These are phyloP conservation scores for Thelonectria blattea DNA, from an alignment of 2,329 filamentous ascomycete genomes.

Conservation along the genomic window DNA sequence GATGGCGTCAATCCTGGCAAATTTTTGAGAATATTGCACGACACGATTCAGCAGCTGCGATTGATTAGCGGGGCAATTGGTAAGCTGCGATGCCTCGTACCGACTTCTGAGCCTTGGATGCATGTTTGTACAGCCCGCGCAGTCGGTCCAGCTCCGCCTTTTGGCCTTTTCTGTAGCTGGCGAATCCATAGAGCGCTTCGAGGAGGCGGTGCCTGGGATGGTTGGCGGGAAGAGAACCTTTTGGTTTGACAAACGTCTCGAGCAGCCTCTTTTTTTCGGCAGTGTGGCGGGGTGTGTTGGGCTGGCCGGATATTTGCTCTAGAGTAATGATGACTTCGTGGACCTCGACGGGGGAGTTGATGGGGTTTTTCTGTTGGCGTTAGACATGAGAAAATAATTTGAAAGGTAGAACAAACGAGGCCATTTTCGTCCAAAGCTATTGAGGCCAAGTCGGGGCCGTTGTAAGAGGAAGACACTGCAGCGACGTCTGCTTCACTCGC, in stretches of 20 bases:
- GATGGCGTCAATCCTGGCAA: constrained; percentile 50
- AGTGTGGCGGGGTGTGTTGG: constrained; percentile 36
- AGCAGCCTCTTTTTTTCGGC: constrained; percentile 42
- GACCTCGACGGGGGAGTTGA: constrained; percentile 29
- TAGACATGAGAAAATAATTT: background rate
- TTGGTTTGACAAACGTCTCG: constrained; percentile 36
- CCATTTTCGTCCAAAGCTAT: constrained; percentile 6
- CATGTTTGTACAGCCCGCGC: constrained; percentile 45
- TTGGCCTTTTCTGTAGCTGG: constrained; percentile 43
- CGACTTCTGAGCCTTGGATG: constrained; percentile 43
- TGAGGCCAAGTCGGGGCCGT: constrained; percentile 21
- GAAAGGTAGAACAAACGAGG: constrained; percentile 22
- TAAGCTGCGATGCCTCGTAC: constrained; percentile 18
- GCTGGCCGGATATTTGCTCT: constrained; percentile 30
- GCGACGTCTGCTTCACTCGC: constrained; percentile 10
- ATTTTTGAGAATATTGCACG: constrained; percentile 62
- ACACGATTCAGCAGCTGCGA: constrained; percentile 59
- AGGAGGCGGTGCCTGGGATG: constrained; percentile 49
- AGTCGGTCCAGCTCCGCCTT: constrained; percentile 46
- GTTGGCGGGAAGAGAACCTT: constrained; percentile 42
- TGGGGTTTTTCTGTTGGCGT: background rate
- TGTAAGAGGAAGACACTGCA: constrained; percentile 16
- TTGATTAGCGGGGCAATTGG: background rate
- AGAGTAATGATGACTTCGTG: constrained; percentile 38
- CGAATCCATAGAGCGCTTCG: constrained; percentile 48